Percentiles rank a stretch among this genome's conserved stretches.
Evolutionary conservation across 139 green algal genomes (phyloP).

Genomic region (Picochlorum sp.): DNA sequence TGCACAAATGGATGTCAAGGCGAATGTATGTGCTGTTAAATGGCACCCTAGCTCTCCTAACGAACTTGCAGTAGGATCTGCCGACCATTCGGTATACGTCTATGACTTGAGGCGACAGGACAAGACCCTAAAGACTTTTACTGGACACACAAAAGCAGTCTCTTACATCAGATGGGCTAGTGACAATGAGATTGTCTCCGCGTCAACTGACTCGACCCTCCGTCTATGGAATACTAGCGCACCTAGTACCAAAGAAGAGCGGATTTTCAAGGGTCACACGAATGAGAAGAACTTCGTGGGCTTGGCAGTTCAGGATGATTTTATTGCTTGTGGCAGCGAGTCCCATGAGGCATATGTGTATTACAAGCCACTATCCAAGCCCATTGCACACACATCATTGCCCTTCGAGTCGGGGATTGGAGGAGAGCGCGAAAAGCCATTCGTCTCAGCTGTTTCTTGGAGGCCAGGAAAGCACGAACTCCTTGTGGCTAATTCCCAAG

Average conservation of each 20-base stretch:
- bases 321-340: constrained; percentile 79
- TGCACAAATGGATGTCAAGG: constrained; percentile 40
- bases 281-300: constrained; percentile 97
- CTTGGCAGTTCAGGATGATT: constrained; percentile 54
- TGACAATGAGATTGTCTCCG: constrained; percentile 54
- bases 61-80: constrained; percentile 67
- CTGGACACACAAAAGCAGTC: constrained; percentile 66
- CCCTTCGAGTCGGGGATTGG: not conserved
- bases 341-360: constrained; percentile 66
- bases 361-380: constrained; percentile 42
- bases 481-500: constrained; percentile 55
- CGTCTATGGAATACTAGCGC: constrained; percentile 38
- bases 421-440: constrained; percentile 24
- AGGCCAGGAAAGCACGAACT: constrained; percentile 33
- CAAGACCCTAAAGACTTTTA: constrained; percentile 26
- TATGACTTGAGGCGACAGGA: constrained; percentile 57
- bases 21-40: constrained; percentile 84
- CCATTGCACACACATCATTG: constrained; percentile 11
- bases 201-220: constrained; percentile 82
- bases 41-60: constrained; percentile 54
- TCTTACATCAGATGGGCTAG: constrained; percentile 82
- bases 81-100: constrained; percentile 68
- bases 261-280: constrained; percentile 60
- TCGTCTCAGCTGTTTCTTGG: constrained; percentile 63
- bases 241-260: not conserved